Conservation (phyloP, 768 basidiomycete genomes). For the Cystofilobasidium capitatum region DNA sequence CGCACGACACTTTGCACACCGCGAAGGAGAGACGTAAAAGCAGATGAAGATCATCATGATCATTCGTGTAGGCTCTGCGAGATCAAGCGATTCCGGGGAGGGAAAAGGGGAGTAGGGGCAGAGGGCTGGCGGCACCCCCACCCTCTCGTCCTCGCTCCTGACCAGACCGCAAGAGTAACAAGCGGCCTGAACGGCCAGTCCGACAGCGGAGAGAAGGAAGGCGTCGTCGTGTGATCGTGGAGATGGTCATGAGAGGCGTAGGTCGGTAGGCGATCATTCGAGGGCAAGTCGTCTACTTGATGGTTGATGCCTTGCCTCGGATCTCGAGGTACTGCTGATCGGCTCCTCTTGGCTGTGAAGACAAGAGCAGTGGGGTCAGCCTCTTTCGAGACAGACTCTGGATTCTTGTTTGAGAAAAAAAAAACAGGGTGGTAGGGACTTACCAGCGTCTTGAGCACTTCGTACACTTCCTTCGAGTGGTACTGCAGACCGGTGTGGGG, state of each 20-base stretch:
- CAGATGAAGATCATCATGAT: too few species aligned
- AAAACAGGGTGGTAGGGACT: background rate
- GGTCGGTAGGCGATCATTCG: background rate
- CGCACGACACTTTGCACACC: too few species aligned
- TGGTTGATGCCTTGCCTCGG: slow-evolving; percentile 13
- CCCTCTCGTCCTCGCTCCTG: too few species aligned
- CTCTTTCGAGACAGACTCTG: background rate
- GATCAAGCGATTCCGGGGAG: too few species aligned
- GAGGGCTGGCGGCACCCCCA: too few species aligned
- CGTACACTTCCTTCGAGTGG: slow-evolving; percentile 25
- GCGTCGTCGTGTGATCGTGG: background rate
- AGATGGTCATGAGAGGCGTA: background rate
- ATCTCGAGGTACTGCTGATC: slow-evolving; percentile 22
- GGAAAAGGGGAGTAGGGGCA: too few species aligned
- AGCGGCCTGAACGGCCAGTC: too few species aligned
- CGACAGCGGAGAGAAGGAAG: background rate
- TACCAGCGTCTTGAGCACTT: slow-evolving; percentile 23
- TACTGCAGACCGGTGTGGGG: slow-evolving; percentile 20
- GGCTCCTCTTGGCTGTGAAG: slow-evolving; percentile 9
- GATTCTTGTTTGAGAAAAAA: too few species aligned
- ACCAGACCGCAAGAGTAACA: too few species aligned
- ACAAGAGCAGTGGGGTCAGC: background rate
- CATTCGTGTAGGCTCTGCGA: too few species aligned
- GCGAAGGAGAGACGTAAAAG: too few species aligned
- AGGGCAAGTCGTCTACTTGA: slow-evolving; percentile 5